Percentiles rank a stretch among this genome's conserved stretches.
Evolutionary conservation across 78 protist species (phyloP).

Genomic region (Cavenderia fasciculata): DNA sequence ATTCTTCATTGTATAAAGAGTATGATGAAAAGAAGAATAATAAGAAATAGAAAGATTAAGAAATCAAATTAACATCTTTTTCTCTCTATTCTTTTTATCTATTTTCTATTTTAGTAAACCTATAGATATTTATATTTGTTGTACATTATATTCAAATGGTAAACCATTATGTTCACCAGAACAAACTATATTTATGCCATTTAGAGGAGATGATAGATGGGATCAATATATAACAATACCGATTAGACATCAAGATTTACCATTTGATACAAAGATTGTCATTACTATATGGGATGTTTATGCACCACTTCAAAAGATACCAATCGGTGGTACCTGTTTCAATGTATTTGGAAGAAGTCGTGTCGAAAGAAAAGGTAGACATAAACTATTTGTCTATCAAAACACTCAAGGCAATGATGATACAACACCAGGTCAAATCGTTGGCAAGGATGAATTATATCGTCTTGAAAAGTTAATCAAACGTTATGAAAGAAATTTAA

Average conservation of each 20-base stretch:
- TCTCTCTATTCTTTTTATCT: too few species aligned
- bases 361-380: slow-evolving; percentile 61
- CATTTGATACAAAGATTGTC: slow-evolving; percentile 67
- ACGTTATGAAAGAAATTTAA: slow-evolving; percentile 48
- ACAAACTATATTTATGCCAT: slow-evolving; percentile 47
- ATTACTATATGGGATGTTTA: slow-evolving; percentile 77
- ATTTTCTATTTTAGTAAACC: slow-evolving; percentile 46
- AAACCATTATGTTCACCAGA: slow-evolving; percentile 74
- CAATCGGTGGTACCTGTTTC: slow-evolving; percentile 75
- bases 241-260: slow-evolving; percentile 76
- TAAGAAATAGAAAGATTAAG: neutral
- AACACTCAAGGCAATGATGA: slow-evolving; percentile 66
- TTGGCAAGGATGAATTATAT: slow-evolving; percentile 51
- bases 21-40: neutral
- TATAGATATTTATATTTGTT: slow-evolving; percentile 59
- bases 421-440: slow-evolving; percentile 71
- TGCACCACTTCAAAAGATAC: slow-evolving; percentile 44
- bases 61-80: neutral
- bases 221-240: slow-evolving; percentile 66
- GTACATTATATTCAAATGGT: slow-evolving; percentile 75
- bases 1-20: slow-evolving; percentile 71
- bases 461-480: slow-evolving; percentile 67
- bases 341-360: slow-evolving; percentile 60
- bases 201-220: slow-evolving; percentile 46
- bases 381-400: slow-evolving; percentile 48